Evolutionary conservation across 2,329 filamentous ascomycete species (phyloP).

Genomic region (Diaporthe nobilis): DNA sequence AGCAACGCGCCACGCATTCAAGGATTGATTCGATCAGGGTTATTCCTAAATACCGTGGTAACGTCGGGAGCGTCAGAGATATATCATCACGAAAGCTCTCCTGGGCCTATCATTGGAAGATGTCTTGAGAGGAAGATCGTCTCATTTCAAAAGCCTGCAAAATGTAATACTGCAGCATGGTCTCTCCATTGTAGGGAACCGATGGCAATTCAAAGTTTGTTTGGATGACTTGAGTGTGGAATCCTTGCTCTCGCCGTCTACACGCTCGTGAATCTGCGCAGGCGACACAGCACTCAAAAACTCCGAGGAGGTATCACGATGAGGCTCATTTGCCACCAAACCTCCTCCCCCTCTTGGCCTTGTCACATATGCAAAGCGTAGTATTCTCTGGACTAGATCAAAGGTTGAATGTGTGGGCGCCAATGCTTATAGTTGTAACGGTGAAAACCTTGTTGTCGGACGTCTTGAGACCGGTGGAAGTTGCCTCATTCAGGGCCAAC

Average conservation of each 20-base stretch:
- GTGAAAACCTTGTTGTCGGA: conserved; percentile 19
- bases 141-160: not conserved
- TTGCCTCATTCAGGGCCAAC: conserved; percentile 18
- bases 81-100: not conserved
- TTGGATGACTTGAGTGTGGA: not conserved
- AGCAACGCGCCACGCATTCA: not conserved
- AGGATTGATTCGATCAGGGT: not conserved
- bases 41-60: not conserved
- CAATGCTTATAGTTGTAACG: conserved; percentile 8
- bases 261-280: not conserved
- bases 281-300: not conserved
- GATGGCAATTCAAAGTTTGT: too few relatives aligned
- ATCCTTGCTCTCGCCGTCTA: not conserved
- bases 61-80: not conserved
- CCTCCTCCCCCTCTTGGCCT: not conserved
- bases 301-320: not conserved
- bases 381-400: not conserved
- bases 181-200: not conserved
- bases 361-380: not conserved
- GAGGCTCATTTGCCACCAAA: not conserved
- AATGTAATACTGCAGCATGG: not conserved
- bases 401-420: conserved; percentile 19
- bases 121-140: not conserved
- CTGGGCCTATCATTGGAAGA: not conserved
- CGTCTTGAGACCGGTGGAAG: conserved; percentile 18